Evolutionary conservation across 2,329 filamentous ascomycete genomes (phyloP).

Genomic region (Xylariaceae sp.): DNA sequence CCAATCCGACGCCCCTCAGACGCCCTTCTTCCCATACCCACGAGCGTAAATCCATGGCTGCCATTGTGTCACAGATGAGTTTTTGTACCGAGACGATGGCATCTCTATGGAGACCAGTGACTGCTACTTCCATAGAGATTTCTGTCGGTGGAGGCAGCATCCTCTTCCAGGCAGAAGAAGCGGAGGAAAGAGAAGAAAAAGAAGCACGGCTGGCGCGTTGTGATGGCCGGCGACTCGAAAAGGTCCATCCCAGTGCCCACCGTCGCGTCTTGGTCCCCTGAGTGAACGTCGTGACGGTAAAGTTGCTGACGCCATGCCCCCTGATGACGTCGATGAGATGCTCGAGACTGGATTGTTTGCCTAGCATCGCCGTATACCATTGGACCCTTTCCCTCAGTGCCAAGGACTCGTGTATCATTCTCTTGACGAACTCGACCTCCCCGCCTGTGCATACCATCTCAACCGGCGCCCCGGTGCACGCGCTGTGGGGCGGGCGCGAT

Average conservation of each 20-base stretch:
- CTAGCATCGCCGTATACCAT: constrained; percentile 92
- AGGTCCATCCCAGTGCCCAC: constrained; percentile 90
- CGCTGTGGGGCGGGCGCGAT: constrained; percentile 60
- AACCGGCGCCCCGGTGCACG: constrained; percentile 67
- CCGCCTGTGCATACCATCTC: constrained; percentile 86
- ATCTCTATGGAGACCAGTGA: constrained; percentile 18
- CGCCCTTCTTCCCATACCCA: constrained; percentile 59
- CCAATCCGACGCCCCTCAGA: constrained; percentile 55
- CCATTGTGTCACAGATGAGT: constrained; percentile 40
- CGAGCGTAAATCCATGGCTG: constrained; percentile 48
- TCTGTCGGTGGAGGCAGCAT: constrained; percentile 41
- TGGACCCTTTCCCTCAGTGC: constrained; percentile 54
- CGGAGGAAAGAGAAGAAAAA: constrained; percentile 36
- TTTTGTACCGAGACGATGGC: constrained; percentile 23
- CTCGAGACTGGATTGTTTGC: constrained; percentile 67
- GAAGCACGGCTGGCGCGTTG: constrained; percentile 39
- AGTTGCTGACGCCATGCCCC: constrained; percentile 62
- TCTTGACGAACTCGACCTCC: constrained; percentile 67
- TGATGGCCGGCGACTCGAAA: constrained; percentile 58
- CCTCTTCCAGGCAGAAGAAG: constrained; percentile 35
- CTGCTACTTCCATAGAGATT: constrained; percentile 34
- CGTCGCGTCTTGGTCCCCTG: constrained; percentile 73
- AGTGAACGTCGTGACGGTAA: constrained; percentile 72
- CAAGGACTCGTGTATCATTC: constrained; percentile 66
- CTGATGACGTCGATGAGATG: constrained; percentile 55